Percentiles rank a stretch among this genome's conserved stretches.
Evolutionary conservation across 2,329 filamentous ascomycete species (phyloP).

Genomic region (Niveomyces coronatus): DNA sequence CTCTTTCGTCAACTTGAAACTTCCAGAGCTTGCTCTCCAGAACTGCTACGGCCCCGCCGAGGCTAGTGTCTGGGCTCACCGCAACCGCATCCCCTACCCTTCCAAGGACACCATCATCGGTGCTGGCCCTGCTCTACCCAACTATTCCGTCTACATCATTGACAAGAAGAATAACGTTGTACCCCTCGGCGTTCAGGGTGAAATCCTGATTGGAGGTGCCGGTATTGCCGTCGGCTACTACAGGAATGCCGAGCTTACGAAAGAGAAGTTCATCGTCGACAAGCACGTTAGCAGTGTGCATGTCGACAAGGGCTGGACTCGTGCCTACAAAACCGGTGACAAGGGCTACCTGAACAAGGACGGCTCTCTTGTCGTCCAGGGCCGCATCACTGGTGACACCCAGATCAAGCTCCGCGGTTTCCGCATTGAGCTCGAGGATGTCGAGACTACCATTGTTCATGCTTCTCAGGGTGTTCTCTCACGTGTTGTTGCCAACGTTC

Average conservation of each 20-base stretch:
- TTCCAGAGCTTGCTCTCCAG: conserved; percentile 6
- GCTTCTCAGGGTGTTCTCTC: conserved; percentile 12
- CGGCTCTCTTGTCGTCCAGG: conserved; percentile 24
- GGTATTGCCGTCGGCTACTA: conserved; percentile 33
- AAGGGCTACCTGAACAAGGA: conserved; percentile 22
- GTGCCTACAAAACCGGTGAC: conserved; percentile 32
- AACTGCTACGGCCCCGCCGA: conserved; percentile 12
- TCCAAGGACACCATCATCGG: conserved; percentile 14
- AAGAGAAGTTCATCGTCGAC: conserved; percentile 12
- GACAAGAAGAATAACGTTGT: conserved; percentile 18
- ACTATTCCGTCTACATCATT: conserved; percentile 31
- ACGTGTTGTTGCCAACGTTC: conserved; percentile 16
- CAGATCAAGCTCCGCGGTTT: conserved; percentile 36
- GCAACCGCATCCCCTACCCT: conserved; percentile 5
- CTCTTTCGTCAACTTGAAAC: conserved; percentile 11
- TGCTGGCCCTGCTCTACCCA: conserved; percentile 16
- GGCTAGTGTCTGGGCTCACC: conserved; percentile 11
- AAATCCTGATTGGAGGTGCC: conserved; percentile 23
- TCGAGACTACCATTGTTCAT: conserved; percentile 16
- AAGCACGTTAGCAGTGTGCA: conserved; percentile 10
- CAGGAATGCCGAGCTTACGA: conserved; percentile 14
- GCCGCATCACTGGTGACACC: conserved; percentile 30
- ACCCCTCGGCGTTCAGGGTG: conserved; percentile 14
- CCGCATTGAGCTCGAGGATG: conserved; percentile 36
- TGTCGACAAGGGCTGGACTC: conserved; percentile 13